These are phyloP conservation scores for Aspergillus persii DNA, from an alignment of 2,329 filamentous ascomycete genomes.

Conservation along the genomic window DNA sequence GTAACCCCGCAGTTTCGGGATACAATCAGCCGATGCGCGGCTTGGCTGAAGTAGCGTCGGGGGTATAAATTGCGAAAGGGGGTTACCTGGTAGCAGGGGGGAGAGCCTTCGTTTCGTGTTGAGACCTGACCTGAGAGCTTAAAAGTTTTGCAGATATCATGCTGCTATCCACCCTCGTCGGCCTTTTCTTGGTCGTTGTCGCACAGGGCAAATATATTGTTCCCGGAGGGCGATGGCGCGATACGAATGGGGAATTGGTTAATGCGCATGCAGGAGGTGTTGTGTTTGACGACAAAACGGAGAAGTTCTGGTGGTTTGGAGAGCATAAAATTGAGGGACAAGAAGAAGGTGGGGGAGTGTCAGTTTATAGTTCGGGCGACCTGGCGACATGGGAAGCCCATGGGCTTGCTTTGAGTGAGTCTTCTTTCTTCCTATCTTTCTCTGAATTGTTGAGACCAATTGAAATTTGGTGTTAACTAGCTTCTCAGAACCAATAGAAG, in stretches of 20 bases:
- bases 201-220: conserved; percentile 56
- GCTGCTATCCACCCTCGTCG: not conserved
- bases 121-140: not conserved
- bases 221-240: conserved; percentile 60
- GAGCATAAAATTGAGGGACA: conserved; percentile 61
- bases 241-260: conserved; percentile 59
- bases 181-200: not conserved
- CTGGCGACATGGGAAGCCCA: conserved; percentile 59
- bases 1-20: conserved; percentile 16
- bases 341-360: conserved; percentile 59
- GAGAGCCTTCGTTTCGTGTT: not conserved
- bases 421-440: not conserved
- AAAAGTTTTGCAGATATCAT: not conserved
- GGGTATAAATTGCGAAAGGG: not conserved
- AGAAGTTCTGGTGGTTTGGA: conserved; percentile 61
- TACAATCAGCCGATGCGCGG: conserved; percentile 11
- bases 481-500: conserved; percentile 49
- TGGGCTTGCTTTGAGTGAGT: conserved; percentile 55
- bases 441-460: not conserved
- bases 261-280: conserved; percentile 62
- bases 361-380: conserved; percentile 61
- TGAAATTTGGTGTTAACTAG: not conserved
- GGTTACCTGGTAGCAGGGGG: not conserved
- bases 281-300: conserved; percentile 51
- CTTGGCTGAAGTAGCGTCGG: conserved; percentile 1